phyloP scores from a whole-genome alignment of 192 early-diverging fungal species.

The Physocladia obscura region DNA sequence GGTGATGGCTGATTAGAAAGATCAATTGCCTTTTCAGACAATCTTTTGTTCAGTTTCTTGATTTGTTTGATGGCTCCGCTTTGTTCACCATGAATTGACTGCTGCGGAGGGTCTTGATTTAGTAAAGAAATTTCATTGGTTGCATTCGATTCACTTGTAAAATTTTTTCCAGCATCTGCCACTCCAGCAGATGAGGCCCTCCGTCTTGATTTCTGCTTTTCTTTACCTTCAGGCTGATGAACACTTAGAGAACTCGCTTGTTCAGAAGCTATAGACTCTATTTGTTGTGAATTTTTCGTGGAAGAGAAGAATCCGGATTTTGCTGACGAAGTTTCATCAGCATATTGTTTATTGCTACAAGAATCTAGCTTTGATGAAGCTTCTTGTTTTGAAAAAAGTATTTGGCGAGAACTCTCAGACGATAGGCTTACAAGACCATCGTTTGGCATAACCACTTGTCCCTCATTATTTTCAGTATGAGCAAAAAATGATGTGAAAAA shows the following conservation, averaged over 20 bases:
- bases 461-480: not conserved
- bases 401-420: not conserved
- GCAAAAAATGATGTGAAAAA: conserved; percentile 9
- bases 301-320: not conserved
- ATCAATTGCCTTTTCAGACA: too few relatives aligned
- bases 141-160: too few relatives aligned
- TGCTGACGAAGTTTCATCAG: not conserved
- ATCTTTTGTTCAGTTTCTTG: too few relatives aligned
- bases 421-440: not conserved
- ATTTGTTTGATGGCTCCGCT: too few relatives aligned
- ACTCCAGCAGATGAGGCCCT: not conserved
- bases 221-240: not conserved
- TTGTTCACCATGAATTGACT: too few relatives aligned
- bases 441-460: not conserved
- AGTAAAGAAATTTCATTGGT: too few relatives aligned
- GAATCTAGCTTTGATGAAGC: not conserved
- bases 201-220: not conserved
- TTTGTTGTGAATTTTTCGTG: not conserved
- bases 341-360: not conserved
- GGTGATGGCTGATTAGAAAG: too few relatives aligned
- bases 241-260: not conserved
- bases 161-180: not conserved
- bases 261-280: not conserved
- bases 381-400: not conserved
- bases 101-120: too few relatives aligned